Evolutionary conservation across 2,329 filamentous ascomycete species (phyloP).

Genomic region (Lojkania enalia): DNA sequence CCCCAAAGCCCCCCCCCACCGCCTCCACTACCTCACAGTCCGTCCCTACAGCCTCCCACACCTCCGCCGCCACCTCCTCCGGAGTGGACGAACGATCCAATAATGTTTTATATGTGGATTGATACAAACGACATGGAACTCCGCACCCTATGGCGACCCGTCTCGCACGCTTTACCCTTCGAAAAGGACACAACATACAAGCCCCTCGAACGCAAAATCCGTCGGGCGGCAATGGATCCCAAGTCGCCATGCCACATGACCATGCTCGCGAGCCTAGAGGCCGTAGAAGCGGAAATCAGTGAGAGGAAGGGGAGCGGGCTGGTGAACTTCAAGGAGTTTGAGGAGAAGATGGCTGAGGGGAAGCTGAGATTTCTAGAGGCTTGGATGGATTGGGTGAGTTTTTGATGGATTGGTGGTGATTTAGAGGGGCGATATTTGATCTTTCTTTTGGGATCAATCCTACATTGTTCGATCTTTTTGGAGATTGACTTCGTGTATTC

Average conservation of each 20-base stretch:
- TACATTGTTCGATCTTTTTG: too few species aligned
- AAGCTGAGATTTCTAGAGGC: slow-evolving; percentile 77
- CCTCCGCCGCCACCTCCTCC: slow-evolving; percentile 1
- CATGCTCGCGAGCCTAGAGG: slow-evolving; percentile 58
- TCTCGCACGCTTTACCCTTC: slow-evolving; percentile 19
- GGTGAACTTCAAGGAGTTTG: slow-evolving; percentile 79
- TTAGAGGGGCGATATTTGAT: too few species aligned
- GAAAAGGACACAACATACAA: slow-evolving; percentile 17
- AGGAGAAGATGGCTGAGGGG: slow-evolving; percentile 66
- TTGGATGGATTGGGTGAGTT: slow-evolving; percentile 82
- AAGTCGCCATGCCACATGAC: slow-evolving; percentile 28
- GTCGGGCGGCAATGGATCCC: slow-evolving; percentile 22
- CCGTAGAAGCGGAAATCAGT: slow-evolving; percentile 69
- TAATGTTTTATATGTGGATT: slow-evolving; percentile 17
- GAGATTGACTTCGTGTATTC: too few species aligned
- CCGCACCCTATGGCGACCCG: slow-evolving; percentile 1
- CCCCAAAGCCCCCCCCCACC: background rate
- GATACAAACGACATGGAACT: slow-evolving; percentile 4
- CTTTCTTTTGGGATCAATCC: too few species aligned
- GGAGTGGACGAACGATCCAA: slow-evolving; percentile 17
- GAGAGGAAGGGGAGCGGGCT: slow-evolving; percentile 77
- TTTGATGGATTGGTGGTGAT: slow-evolving; percentile 14
- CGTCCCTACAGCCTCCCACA: background rate
- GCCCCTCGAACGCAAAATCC: slow-evolving; percentile 21
- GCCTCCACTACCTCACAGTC: background rate